phyloP scores from a whole-genome alignment of 2,329 filamentous ascomycete genomes.

The Alternaria infectoria region DNA sequence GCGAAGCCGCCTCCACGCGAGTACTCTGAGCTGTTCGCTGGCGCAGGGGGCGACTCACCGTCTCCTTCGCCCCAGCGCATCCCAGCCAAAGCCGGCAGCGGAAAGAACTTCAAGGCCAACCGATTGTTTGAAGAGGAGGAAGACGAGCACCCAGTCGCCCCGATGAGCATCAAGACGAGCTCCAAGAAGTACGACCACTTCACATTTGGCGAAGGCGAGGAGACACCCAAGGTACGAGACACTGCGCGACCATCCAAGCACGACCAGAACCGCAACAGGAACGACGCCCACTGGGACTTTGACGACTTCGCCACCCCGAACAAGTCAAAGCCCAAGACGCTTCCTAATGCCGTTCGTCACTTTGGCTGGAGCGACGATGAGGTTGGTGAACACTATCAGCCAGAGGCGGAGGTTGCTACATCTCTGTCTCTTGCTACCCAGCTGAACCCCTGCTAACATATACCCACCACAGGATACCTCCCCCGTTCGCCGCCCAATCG shows the following conservation, averaged over 20 bases:
- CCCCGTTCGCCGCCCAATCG: conserved; percentile 64
- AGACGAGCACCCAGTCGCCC: conserved; percentile 37
- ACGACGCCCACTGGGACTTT: conserved; percentile 74
- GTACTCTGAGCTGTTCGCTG: conserved; percentile 72
- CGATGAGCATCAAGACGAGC: conserved; percentile 65
- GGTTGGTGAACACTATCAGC: conserved; percentile 41
- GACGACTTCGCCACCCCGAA: conserved; percentile 84
- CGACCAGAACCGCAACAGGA: conserved; percentile 9
- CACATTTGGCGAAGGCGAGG: conserved; percentile 72
- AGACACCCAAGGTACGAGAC: conserved; percentile 40
- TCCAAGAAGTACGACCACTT: conserved; percentile 86
- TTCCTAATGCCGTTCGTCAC: conserved; percentile 75
- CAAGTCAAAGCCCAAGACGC: conserved; percentile 70
- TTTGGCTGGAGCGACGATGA: conserved; percentile 78
- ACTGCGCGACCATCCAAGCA: conserved; percentile 62
- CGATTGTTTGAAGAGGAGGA: conserved; percentile 65
- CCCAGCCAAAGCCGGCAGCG: conserved; percentile 53
- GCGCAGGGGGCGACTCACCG: conserved; percentile 52
- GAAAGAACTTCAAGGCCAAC: conserved; percentile 60
- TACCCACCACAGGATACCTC: conserved; percentile 58
- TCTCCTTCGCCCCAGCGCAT: conserved; percentile 52
- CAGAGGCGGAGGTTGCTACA: conserved; percentile 21
- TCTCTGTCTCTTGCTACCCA: conserved; percentile 1
- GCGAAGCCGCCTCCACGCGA: conserved; percentile 73
- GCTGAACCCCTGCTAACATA: conserved; percentile 24